A percentile compares a stretch with the other conserved stretches of the same genome.
Evolutionary conservation across 805 yeast species (phyloP).

Genomic region (Candida pseudoglaebosa): DNA sequence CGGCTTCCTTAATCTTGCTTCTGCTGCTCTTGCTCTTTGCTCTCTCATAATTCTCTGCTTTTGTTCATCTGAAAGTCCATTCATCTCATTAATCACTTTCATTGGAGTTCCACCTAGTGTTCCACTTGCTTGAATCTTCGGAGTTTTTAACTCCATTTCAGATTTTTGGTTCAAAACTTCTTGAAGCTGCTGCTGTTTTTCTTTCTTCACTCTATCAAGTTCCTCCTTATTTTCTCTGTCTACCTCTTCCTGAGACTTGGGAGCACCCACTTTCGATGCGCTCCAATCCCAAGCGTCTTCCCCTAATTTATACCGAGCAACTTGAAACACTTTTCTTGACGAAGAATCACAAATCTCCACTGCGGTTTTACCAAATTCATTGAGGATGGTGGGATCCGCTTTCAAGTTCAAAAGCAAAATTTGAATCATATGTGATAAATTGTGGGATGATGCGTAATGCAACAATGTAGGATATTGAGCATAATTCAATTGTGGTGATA

Average conservation of each 20-base stretch:
- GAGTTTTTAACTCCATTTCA: conserved; percentile 36
- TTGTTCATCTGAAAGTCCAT: conserved; percentile 71
- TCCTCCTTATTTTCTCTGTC: conserved; percentile 34
- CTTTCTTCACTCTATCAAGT: conserved; percentile 32
- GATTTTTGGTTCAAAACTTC: conserved; percentile 42
- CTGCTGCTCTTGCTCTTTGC: conserved; percentile 94
- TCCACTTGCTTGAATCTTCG: conserved; percentile 29
- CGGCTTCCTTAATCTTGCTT: conserved; percentile 56
- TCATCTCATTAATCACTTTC: conserved; percentile 41
- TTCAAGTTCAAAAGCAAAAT: conserved; percentile 59
- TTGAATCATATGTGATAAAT: conserved; percentile 62
- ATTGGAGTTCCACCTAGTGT: conserved; percentile 23
- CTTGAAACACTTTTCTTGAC: conserved; percentile 56
- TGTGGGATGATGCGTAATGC: conserved; percentile 72
- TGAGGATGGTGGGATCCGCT: conserved; percentile 63
- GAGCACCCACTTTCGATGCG: conserved; percentile 56
- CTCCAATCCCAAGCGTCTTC: conserved; percentile 71
- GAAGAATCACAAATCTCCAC: conserved; percentile 57
- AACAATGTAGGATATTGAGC: conserved; percentile 64
- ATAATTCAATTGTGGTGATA: conserved; percentile 55
- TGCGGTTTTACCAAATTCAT: conserved; percentile 57
- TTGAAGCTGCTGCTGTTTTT: conserved; percentile 39
- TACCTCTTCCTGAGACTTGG: conserved; percentile 56
- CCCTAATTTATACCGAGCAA: conserved; percentile 64
- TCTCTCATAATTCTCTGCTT: conserved; percentile 81